Evolutionary conservation across 176 grass and related monocot species (phyloP), one percentile per base, ranked within the genome.

Genomic region (Luzula sylvatica): DNA sequence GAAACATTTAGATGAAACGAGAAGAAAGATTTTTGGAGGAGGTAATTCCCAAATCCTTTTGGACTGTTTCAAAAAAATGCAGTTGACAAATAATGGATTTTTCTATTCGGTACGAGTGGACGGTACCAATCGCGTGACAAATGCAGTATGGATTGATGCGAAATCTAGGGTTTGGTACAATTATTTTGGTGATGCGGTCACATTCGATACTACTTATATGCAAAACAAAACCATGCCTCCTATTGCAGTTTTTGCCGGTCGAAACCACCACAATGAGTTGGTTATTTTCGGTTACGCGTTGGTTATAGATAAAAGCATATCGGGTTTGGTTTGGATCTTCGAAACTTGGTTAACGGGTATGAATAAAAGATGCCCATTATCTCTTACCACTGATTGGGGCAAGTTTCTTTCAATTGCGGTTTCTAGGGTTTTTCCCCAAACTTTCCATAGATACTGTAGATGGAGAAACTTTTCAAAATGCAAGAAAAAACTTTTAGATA

Each of bases 151-250:
- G 79, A 73, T 65, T 53, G 76, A 86, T 86, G 76, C 87, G 28
- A 93, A 78, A 65, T 68, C 87, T 74, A 81, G 66, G 72, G 74
- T 93, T 55, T 48, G 81, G 58, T 75, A 86, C 65, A 66, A 42
- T 29, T 86, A 78, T 72, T 93, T 93, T 15, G 73, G 81, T n/a
- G 87, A 93, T 81, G 81, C 69, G 16, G 72, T 93, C 58, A 86
- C 79, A 21, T 86, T 93, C 1, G 81, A 93, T 52, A 93, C 87
- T 39, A 75, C 65, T 50, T 82, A 77, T 68, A 74, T 23, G 27
- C 47, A 82, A 56, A 93, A 72, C 38, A 65, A 85, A 51, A 85
- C 76, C 24, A 90, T 85, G 86, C 56, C 77, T 2, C 80, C 80
- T 19, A 71, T 93, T 78, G 69, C 81, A 45, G 87, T 56, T 56